Evolutionary conservation across 2,329 filamentous ascomycete species (phyloP).

Genomic region (Scytalidium sp.): DNA sequence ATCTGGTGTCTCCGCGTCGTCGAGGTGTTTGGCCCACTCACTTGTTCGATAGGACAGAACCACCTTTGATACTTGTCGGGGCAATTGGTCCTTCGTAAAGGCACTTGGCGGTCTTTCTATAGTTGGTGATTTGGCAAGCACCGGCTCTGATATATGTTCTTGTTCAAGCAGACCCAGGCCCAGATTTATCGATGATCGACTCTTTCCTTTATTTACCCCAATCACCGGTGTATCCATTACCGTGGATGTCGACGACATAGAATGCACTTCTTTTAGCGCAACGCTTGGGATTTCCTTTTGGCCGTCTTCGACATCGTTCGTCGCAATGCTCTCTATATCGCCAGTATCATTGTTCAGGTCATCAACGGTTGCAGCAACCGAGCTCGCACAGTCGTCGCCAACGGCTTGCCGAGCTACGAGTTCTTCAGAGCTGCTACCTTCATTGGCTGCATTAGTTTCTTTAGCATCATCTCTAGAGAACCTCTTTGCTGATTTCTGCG

Average conservation of each 20-base stretch:
- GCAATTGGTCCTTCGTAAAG: slow-evolving; percentile 61
- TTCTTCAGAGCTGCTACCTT: slow-evolving; percentile 36
- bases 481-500: slow-evolving; percentile 21
- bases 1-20: slow-evolving; percentile 71
- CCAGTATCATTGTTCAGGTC: slow-evolving; percentile 40
- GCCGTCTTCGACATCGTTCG: slow-evolving; percentile 1
- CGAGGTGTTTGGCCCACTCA: slow-evolving; percentile 92
- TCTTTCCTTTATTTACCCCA: background rate
- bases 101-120: slow-evolving; percentile 29
- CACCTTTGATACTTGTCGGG: slow-evolving; percentile 69
- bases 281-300: background rate
- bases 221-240: background rate
- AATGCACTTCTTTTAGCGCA: background rate
- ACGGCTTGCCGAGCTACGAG: slow-evolving; percentile 34
- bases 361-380: slow-evolving; percentile 57
- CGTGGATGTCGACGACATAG: background rate
- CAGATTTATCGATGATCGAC: background rate
- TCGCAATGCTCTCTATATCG: slow-evolving; percentile 13
- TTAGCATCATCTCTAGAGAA: slow-evolving; percentile 21
- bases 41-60: slow-evolving; percentile 85
- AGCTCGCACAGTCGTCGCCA: slow-evolving; percentile 41
- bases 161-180: background rate
- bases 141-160: background rate
- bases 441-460: too few species aligned
- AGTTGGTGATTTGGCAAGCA: background rate